A percentile compares a stretch with the other conserved stretches of the same genome.
These are phyloP conservation scores for Durotheca rogersii DNA, from an alignment of 495 filamentous ascomycete genomes.

Conservation along the genomic window DNA sequence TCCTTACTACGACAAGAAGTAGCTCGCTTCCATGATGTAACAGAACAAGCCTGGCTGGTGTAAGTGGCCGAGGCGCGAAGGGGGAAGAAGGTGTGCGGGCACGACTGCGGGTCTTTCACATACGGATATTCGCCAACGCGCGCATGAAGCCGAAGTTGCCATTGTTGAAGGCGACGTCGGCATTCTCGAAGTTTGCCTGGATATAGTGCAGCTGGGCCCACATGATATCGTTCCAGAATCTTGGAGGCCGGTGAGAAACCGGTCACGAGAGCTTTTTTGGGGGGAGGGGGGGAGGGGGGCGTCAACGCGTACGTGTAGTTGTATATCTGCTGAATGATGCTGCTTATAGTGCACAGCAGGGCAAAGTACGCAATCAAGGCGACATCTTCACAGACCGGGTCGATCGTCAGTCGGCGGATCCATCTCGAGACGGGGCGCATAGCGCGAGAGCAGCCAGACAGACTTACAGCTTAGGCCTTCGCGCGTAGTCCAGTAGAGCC, in stretches of 20 bases:
- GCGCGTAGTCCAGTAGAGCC: slow-evolving; percentile 6
- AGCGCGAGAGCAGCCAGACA: neutral
- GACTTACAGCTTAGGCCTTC: slow-evolving; percentile 10
- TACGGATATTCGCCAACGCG: slow-evolving; percentile 15
- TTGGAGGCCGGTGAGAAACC: neutral
- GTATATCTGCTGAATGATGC: slow-evolving; percentile 17
- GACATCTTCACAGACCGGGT: slow-evolving; percentile 2
- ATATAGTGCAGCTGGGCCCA: slow-evolving; percentile 22
- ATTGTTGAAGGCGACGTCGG: slow-evolving; percentile 22
- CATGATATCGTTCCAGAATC: slow-evolving; percentile 14
- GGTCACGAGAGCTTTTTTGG: neutral
- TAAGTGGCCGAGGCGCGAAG: neutral
- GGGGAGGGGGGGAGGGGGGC: neutral
- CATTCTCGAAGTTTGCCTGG: slow-evolving; percentile 21
- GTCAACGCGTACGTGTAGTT: slow-evolving; percentile 4
- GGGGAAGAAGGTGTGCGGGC: too few species aligned
- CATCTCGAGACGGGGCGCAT: too few species aligned
- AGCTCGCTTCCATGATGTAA: slow-evolving; percentile 10
- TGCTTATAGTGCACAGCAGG: slow-evolving; percentile 10
- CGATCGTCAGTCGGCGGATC: neutral
- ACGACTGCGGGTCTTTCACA: neutral
- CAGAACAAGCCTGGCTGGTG: slow-evolving; percentile 3
- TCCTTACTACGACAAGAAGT: slow-evolving; percentile 9
- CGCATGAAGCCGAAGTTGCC: slow-evolving; percentile 22
- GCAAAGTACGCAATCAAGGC: slow-evolving; percentile 14